These are phyloP conservation scores for Hanseniaspora uvarum DNA, from an alignment of 1,139 yeast species.

Conservation along the genomic window DNA sequence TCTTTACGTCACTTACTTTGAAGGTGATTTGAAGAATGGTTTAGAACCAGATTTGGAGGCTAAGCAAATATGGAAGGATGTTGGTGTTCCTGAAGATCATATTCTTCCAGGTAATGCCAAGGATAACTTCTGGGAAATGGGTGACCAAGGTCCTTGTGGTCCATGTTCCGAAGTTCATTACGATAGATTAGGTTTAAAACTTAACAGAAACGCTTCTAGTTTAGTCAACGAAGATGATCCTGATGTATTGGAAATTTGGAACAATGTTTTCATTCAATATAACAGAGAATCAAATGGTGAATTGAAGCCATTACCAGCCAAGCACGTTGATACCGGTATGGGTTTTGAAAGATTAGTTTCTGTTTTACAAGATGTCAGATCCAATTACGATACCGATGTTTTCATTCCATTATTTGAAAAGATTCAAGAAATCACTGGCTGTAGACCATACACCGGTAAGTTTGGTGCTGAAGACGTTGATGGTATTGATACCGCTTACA, in stretches of 20 bases:
- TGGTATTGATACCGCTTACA: conserved; percentile 94
- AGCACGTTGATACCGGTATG: conserved; percentile 96
- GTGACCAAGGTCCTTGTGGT: conserved; percentile 99
- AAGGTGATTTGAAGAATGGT: conserved; percentile 78
- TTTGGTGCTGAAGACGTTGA: conserved; percentile 87
- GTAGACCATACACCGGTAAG: conserved; percentile 79
- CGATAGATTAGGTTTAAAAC: conserved; percentile 71
- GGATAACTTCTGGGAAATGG: conserved; percentile 99
- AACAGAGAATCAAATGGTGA: conserved; percentile 87
- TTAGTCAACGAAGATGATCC: conserved; percentile 96
- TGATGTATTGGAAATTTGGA: conserved; percentile 95
- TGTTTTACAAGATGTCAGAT: conserved; percentile 74
- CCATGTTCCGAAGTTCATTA: conserved; percentile 97
- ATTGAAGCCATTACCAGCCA: conserved; percentile 73
- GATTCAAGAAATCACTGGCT: conserved; percentile 88
- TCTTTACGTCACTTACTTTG: conserved; percentile 89
- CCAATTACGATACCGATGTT: conserved; percentile 96
- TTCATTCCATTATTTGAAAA: conserved; percentile 75
- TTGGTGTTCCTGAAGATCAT: conserved; percentile 86
- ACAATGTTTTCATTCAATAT: conserved; percentile 88
- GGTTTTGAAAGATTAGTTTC: conserved; percentile 97
- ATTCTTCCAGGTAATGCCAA: conserved; percentile 80
- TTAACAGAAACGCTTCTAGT: conserved; percentile 79
- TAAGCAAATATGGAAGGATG: conserved; percentile 68
- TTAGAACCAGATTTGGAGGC: conserved; percentile 92